Evolutionary conservation across 2,329 filamentous ascomycete species (phyloP).

Genomic region (Colletotrichum nymphaeae): DNA sequence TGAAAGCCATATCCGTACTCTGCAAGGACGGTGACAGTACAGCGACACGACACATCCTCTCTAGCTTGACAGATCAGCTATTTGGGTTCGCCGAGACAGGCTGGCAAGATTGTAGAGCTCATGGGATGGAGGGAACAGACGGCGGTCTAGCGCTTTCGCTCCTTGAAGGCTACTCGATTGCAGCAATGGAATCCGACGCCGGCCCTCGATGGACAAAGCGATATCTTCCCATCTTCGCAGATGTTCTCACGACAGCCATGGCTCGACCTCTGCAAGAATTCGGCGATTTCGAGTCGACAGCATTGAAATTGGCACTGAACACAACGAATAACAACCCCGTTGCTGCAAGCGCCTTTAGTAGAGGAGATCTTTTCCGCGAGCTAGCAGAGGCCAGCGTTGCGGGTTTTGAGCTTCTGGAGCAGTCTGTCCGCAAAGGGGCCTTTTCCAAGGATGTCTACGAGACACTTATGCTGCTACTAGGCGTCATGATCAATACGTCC

Average conservation of each 20-base stretch:
- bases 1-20: conserved; percentile 64
- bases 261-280: conserved; percentile 47
- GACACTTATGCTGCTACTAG: conserved; percentile 80
- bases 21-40: conserved; percentile 26
- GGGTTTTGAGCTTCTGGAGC: conserved; percentile 60
- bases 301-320: conserved; percentile 82
- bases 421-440: conserved; percentile 60
- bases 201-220: conserved; percentile 55
- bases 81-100: conserved; percentile 36
- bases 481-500: conserved; percentile 87
- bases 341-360: conserved; percentile 76
- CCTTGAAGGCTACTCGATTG: conserved; percentile 65
- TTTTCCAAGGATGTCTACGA: conserved; percentile 69
- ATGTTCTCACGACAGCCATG: conserved; percentile 56
- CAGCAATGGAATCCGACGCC: conserved; percentile 54
- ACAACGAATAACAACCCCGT: conserved; percentile 83
- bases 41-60: conserved; percentile 21
- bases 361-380: conserved; percentile 63
- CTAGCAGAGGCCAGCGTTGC: conserved; percentile 63
- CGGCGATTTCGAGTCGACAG: conserved; percentile 56
- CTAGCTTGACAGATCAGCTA: conserved; percentile 33
- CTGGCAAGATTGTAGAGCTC: conserved; percentile 20
- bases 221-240: conserved; percentile 64
- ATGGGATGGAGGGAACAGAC: conserved; percentile 23
- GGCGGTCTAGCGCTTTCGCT: conserved; percentile 53